phyloP scores from a whole-genome alignment of 1,284 basidiomycete species.

The Mycena sp. region DNA sequence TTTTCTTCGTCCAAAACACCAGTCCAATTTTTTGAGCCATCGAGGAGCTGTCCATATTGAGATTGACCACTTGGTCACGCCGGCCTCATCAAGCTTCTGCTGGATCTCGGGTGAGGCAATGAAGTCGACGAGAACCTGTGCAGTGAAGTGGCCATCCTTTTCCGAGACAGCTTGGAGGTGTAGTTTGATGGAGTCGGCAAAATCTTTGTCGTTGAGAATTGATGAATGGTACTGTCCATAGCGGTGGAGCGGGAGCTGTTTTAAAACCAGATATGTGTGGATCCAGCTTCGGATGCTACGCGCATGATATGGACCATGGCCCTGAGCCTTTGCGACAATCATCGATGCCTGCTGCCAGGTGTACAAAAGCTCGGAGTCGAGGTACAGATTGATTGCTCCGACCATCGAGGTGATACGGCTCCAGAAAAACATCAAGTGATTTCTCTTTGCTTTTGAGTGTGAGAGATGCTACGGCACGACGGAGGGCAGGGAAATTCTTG shows the following conservation, averaged over 20 bases:
- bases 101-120: constrained; percentile 36
- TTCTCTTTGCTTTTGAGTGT: constrained; percentile 7
- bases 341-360: constrained; percentile 41
- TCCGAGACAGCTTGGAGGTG: constrained; percentile 8
- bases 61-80: constrained; percentile 17
- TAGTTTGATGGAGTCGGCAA: constrained; percentile 31
- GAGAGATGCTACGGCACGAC: background rate
- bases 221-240: constrained; percentile 16
- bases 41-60: constrained; percentile 33
- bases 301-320: constrained; percentile 29
- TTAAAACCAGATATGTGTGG: constrained; percentile 26
- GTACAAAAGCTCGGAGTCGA: constrained; percentile 38
- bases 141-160: constrained; percentile 35
- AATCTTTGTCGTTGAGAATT: constrained; percentile 39
- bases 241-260: background rate
- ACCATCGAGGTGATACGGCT: constrained; percentile 39
- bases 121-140: constrained; percentile 41
- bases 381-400: constrained; percentile 40
- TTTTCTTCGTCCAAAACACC: constrained; percentile 30
- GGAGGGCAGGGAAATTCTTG: background rate
- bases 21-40: constrained; percentile 42
- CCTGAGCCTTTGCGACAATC: constrained; percentile 24
- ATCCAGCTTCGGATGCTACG: constrained; percentile 33
- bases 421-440: constrained; percentile 30
- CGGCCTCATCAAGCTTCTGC: constrained; percentile 23